Percentiles rank a stretch among this genome's conserved stretches.
Evolutionary conservation across 2,329 filamentous ascomycete genomes (phyloP).

Genomic region (Talaromyces albobiverticillius): DNA sequence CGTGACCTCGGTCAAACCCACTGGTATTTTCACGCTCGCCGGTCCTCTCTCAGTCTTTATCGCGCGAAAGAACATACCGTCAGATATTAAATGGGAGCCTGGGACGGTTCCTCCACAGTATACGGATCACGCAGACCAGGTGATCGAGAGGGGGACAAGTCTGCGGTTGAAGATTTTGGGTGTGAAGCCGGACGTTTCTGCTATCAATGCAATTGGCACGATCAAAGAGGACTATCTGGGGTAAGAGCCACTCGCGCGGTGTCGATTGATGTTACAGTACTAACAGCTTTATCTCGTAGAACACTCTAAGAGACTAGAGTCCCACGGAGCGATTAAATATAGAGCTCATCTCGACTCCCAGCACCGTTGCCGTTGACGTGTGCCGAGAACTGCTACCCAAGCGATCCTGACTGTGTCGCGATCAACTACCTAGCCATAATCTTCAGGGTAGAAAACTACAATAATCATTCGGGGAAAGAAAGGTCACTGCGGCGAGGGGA

Average conservation of each 20-base stretch:
- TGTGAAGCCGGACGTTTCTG: conserved; percentile 85
- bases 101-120: conserved; percentile 96
- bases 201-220: conserved; percentile 95
- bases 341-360: no score
- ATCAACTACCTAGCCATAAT: no score
- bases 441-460: no score
- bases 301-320: conserved; percentile 9
- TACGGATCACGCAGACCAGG: conserved; percentile 89
- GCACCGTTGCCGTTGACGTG: no score
- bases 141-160: conserved; percentile 90
- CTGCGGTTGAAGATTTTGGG: conserved; percentile 93
- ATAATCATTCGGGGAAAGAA: no score
- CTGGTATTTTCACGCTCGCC: conserved; percentile 68
- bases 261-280: not conserved
- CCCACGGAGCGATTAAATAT: not conserved
- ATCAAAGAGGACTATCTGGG: conserved; percentile 72
- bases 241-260: conserved; percentile 27
- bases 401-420: no score
- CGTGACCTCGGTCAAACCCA: conserved; percentile 84
- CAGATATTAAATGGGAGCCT: conserved; percentile 88
- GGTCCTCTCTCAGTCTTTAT: conserved; percentile 50
- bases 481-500: no score
- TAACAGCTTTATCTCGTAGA: conserved; percentile 8
- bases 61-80: conserved; percentile 69
- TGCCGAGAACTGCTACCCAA: no score